Conservation (phyloP, 257 asterid genomes). For the Avicennia marina region DNA sequence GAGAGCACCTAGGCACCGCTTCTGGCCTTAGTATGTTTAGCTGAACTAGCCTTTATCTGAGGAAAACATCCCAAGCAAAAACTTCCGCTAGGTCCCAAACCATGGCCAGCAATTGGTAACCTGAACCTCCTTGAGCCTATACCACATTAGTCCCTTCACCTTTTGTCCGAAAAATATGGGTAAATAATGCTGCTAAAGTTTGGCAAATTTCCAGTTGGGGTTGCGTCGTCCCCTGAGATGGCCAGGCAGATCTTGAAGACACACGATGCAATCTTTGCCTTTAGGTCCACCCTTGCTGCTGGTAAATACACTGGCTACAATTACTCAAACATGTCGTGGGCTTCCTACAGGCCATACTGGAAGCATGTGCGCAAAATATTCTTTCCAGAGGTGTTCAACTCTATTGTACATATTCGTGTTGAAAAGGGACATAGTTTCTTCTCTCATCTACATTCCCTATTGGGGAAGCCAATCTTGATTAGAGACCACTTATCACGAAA, state of each 20-base stretch:
- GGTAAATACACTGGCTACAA: constrained; percentile 18
- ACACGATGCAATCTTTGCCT: constrained; percentile 18
- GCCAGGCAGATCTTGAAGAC: constrained; percentile 20
- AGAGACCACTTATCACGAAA: constrained; percentile 18
- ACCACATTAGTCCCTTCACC: constrained; percentile 22
- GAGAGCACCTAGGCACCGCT: too few species aligned
- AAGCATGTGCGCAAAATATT: constrained; percentile 18
- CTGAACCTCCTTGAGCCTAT: constrained; percentile 17
- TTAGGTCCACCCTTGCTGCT: constrained; percentile 16
- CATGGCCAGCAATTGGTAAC: constrained; percentile 28
- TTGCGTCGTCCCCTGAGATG: constrained; percentile 25
- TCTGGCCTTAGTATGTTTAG: too few species aligned
- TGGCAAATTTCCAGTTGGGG: constrained; percentile 13
- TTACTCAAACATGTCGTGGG: constrained; percentile 14
- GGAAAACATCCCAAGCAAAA: too few species aligned
- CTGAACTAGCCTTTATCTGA: too few species aligned
- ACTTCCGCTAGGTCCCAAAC: constrained; percentile 4
- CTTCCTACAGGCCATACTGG: constrained; percentile 23
- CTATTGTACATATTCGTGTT: constrained; percentile 7
- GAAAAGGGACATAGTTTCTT: constrained; percentile 18
- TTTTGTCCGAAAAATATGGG: not conserved
- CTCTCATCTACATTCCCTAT: not conserved
- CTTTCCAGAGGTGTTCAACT: constrained; percentile 14
- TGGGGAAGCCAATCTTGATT: constrained; percentile 13
- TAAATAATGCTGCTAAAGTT: not conserved